Conservation (phyloP, 768 basidiomycete species). For the Amanita subjunquillea region DNA sequence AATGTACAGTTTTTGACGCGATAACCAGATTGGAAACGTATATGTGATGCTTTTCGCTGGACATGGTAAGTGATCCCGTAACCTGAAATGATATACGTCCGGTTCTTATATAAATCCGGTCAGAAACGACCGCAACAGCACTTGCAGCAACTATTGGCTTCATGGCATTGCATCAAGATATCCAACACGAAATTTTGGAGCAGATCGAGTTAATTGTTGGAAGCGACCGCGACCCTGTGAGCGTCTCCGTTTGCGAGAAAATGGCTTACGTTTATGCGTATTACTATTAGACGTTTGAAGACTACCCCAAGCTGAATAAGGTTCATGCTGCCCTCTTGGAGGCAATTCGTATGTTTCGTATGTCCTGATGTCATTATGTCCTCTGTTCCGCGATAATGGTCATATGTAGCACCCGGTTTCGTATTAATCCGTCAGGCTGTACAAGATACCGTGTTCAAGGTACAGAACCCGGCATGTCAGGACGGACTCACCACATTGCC, state of each 20-base stretch:
- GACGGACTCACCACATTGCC: constrained; percentile 26
- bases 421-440: constrained; percentile 31
- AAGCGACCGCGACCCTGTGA: constrained; percentile 19
- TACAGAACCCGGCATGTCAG: constrained; percentile 29
- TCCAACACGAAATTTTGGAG: constrained; percentile 37
- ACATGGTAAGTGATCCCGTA: constrained; percentile 27
- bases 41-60: constrained; percentile 47
- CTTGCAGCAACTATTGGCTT: constrained; percentile 37
- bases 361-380: constrained; percentile 9
- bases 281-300: constrained; percentile 22
- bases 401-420: constrained; percentile 24
- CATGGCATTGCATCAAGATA: constrained; percentile 32
- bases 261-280: neutral
- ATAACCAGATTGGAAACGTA: constrained; percentile 38
- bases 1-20: neutral
- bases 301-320: constrained; percentile 30
- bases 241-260: constrained; percentile 3
- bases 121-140: constrained; percentile 42
- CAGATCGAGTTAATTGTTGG: constrained; percentile 32
- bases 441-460: constrained; percentile 29
- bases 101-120: neutral
- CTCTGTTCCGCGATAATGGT: neutral
- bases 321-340: constrained; percentile 35
- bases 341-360: constrained; percentile 34
- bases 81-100: neutral